Percentiles rank a stretch among this genome's conserved stretches.
These are phyloP conservation scores for Malus sieversii DNA, from an alignment of 306 rosid genomes.

Conservation along the genomic window DNA sequence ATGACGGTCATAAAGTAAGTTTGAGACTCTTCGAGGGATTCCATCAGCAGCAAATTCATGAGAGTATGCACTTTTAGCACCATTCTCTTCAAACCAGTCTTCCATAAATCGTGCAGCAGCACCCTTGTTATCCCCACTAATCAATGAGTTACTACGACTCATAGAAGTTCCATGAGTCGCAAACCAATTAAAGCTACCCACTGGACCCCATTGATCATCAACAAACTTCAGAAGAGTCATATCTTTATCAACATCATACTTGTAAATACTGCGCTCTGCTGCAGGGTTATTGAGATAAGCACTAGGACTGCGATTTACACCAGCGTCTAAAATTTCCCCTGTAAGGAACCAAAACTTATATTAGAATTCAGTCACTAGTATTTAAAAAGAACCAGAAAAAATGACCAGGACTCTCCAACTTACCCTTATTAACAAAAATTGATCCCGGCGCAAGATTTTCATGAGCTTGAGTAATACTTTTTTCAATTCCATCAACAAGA, in stretches of 20 bases:
- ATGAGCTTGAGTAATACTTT: constrained; percentile 71
- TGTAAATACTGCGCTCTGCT: constrained; percentile 58
- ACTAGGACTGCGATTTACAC: constrained; percentile 90
- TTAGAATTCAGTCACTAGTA: not conserved
- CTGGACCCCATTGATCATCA: constrained; percentile 75
- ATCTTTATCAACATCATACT: constrained; percentile 74
- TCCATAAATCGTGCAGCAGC: constrained; percentile 95
- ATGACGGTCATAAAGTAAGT: constrained; percentile 18
- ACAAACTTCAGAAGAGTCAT: constrained; percentile 87
- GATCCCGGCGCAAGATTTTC: constrained; percentile 82
- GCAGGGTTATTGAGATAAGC: constrained; percentile 82
- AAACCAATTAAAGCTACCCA: constrained; percentile 92
- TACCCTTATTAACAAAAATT: constrained; percentile 64
- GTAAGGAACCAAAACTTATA: constrained; percentile 22
- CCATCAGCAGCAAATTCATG: constrained; percentile 9
- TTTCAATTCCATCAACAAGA: constrained; percentile 89
- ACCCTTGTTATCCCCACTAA: constrained; percentile 95
- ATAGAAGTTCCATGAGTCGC: constrained; percentile 97
- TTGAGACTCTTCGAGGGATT: constrained; percentile 38
- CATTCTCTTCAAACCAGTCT: constrained; percentile 70
- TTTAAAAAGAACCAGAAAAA: not conserved
- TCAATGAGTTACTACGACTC: constrained; percentile 76
- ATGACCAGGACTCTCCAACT: constrained; percentile 9
- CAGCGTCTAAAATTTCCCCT: constrained; percentile 84
- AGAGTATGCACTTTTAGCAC: not conserved